phyloP scores from a whole-genome alignment of 495 filamentous ascomycete species.

The Delitschia confertaspora region DNA sequence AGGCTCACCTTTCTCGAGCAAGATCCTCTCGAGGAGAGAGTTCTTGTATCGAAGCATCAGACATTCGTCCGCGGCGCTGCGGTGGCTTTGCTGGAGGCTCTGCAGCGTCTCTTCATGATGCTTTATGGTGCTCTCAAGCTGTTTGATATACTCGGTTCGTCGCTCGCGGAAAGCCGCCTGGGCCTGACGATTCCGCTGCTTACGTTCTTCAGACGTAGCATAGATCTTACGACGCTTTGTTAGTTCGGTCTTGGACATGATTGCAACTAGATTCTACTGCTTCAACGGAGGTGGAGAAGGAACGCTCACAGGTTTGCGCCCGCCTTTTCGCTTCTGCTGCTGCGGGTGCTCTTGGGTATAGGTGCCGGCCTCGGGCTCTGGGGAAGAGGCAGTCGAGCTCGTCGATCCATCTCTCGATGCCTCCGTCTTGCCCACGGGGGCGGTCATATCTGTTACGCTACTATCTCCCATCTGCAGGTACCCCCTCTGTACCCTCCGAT shows the following conservation, averaged over 20 bases:
- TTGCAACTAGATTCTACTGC: constrained; percentile 12
- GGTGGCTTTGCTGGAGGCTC: constrained; percentile 85
- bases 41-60: constrained; percentile 98
- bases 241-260: constrained; percentile 26
- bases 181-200: constrained; percentile 94
- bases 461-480: constrained; percentile 35
- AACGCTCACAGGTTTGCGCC: constrained; percentile 80
- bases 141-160: constrained; percentile 98
- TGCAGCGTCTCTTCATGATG: constrained; percentile 91
- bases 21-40: constrained; percentile 85
- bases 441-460: constrained; percentile 30
- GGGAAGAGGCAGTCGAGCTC: constrained; percentile 36
- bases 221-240: constrained; percentile 60
- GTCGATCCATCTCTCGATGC: constrained; percentile 32
- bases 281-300: constrained; percentile 26
- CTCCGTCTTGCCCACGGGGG: constrained; percentile 30
- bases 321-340: constrained; percentile 88
- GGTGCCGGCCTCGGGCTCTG: constrained; percentile 50
- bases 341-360: constrained; percentile 50
- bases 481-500: constrained; percentile 21
- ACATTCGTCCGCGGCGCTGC: constrained; percentile 92
- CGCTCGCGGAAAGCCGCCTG: constrained; percentile 95
- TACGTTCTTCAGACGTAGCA: constrained; percentile 95
- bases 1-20: constrained; percentile 83
- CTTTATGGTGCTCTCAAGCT: constrained; percentile 94